A percentile compares a stretch with the other conserved stretches of the same genome.
Conservation (phyloP, 305 asterid species). For the Solanum hybrid region DNA sequence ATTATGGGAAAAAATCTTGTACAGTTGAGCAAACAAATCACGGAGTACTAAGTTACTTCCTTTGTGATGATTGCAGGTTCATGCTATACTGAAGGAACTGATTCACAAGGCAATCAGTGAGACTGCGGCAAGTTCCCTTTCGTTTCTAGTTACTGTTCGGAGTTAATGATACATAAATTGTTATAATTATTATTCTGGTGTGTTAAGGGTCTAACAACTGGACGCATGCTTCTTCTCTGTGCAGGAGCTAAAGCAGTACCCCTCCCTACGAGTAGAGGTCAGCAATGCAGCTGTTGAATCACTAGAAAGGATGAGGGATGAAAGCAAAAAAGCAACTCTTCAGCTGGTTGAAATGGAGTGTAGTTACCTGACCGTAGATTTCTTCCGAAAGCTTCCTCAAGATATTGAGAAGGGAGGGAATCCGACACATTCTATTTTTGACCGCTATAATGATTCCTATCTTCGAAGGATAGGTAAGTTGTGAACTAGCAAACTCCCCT, state of each 20-base stretch:
- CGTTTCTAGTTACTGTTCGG: background rate
- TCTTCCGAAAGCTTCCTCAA: constrained; percentile 77
- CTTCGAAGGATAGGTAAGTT: constrained; percentile 55
- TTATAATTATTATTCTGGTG: background rate
- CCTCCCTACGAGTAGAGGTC: constrained; percentile 64
- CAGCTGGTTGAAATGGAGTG: constrained; percentile 76
- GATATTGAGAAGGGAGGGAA: constrained; percentile 81
- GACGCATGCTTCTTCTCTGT: background rate
- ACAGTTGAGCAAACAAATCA: background rate
- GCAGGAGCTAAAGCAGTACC: constrained; percentile 79
- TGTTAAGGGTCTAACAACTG: background rate
- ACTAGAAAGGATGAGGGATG: constrained; percentile 59
- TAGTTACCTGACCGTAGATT: constrained; percentile 63
- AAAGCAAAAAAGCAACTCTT: constrained; percentile 57
- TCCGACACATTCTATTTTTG: constrained; percentile 75
- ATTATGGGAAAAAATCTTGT: background rate
- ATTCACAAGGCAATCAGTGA: constrained; percentile 64
- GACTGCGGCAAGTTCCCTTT: constrained; percentile 33
- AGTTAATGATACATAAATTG: background rate
- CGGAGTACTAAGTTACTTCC: background rate
- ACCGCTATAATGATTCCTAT: constrained; percentile 83
- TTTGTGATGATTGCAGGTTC: constrained; percentile 39
- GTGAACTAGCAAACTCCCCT: background rate
- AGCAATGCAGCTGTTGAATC: constrained; percentile 57
- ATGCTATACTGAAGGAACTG: constrained; percentile 56